A percentile compares a stretch with the other conserved stretches of the same genome.
Evolutionary conservation across 2,329 filamentous ascomycete species (phyloP).

Genomic region (Zarea fungicola): DNA sequence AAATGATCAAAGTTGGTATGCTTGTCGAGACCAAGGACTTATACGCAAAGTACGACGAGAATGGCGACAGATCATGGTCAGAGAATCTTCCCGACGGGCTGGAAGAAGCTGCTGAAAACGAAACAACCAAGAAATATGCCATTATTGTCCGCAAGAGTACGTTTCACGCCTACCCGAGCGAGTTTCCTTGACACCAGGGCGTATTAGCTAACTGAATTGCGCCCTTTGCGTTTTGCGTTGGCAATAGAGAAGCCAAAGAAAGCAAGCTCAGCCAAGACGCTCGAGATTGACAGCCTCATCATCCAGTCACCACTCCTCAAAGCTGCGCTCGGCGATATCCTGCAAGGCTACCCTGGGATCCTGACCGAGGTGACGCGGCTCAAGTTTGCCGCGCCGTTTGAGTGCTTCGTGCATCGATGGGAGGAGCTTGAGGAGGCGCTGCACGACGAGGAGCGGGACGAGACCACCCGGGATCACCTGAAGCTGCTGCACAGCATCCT

Average conservation of each 20-base stretch:
- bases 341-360: constrained; percentile 55
- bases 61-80: constrained; percentile 50
- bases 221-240: too few relatives aligned
- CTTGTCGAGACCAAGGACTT: constrained; percentile 37
- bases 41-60: constrained; percentile 40
- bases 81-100: constrained; percentile 50
- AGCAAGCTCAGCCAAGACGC: constrained; percentile 53
- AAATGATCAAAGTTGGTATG: constrained; percentile 29
- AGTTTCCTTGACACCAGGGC: too few relatives aligned
- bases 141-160: constrained; percentile 50
- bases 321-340: constrained; percentile 47
- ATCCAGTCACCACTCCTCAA: constrained; percentile 60
- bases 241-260: constrained; percentile 41
- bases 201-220: too few relatives aligned
- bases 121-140: constrained; percentile 56
- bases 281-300: constrained; percentile 57
- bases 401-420: constrained; percentile 64
- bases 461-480: constrained; percentile 43
- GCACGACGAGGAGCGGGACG: constrained; percentile 36
- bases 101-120: constrained; percentile 53
- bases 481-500: constrained; percentile 71
- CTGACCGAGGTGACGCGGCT: constrained; percentile 54
- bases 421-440: constrained; percentile 37
- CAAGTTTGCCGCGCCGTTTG: constrained; percentile 55
- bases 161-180: constrained; percentile 6